Evolutionary conservation across 805 yeast species (phyloP).

Genomic region (Kluyveromyces starmeri): DNA sequence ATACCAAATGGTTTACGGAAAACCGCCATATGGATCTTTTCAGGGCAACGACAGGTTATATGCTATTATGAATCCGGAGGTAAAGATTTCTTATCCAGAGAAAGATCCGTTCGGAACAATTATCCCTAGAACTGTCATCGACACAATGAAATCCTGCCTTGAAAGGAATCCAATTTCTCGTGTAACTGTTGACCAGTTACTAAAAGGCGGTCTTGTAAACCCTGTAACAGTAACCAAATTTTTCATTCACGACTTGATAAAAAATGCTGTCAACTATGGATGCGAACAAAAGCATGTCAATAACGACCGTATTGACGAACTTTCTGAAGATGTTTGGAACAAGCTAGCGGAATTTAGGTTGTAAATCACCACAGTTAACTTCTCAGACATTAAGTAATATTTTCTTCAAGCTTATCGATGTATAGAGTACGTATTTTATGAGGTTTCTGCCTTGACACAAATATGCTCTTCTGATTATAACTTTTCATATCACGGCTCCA

Average conservation of each 20-base stretch:
- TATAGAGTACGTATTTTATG: no score
- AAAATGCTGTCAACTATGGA: slow-evolving; percentile 72
- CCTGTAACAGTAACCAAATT: slow-evolving; percentile 66
- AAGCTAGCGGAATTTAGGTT: slow-evolving; percentile 29
- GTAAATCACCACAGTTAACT: slow-evolving; percentile 6
- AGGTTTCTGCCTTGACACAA: no score
- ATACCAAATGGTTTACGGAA: slow-evolving; percentile 91
- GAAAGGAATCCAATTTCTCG: slow-evolving; percentile 61
- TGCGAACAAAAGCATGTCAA: slow-evolving; percentile 35
- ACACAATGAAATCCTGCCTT: slow-evolving; percentile 64
- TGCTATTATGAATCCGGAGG: slow-evolving; percentile 81
- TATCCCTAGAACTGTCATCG: slow-evolving; percentile 65
- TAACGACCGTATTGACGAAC: slow-evolving; percentile 36
- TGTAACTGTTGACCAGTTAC: slow-evolving; percentile 52
- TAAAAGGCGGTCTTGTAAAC: slow-evolving; percentile 55
- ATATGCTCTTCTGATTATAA: no score
- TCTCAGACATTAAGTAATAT: no score
- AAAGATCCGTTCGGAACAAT: slow-evolving; percentile 48
- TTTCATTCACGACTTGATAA: slow-evolving; percentile 61
- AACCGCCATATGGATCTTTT: slow-evolving; percentile 79
- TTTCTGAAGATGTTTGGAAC: slow-evolving; percentile 52
- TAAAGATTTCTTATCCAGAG: slow-evolving; percentile 58
- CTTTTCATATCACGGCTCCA: no score
- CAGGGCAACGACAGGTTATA: slow-evolving; percentile 67
- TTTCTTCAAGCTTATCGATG: no score